Conservation (phyloP, 345 rosid species). For the Arabis hirsuta region DNA sequence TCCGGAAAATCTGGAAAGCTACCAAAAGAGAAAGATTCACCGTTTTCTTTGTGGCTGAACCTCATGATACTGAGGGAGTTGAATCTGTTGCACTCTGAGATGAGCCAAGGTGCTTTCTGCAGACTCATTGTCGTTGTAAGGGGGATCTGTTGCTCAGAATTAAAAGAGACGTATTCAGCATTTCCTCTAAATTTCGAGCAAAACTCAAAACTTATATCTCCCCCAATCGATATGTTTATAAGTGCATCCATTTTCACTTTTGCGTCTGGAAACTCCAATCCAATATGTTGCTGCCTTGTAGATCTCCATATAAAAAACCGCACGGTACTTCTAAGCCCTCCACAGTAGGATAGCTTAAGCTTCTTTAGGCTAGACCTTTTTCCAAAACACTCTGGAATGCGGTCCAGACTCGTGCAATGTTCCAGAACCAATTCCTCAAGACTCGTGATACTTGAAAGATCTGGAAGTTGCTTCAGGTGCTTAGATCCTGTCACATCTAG, state of each 20-base stretch:
- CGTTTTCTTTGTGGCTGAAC: conserved; percentile 10
- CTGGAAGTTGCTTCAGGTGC: conserved; percentile 26
- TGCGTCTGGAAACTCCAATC: conserved; percentile 27
- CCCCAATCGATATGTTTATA: conserved; percentile 27
- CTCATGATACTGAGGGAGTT: conserved; percentile 22
- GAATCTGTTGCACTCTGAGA: conserved; percentile 15
- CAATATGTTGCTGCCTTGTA: conserved; percentile 24
- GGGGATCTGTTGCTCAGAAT: conserved; percentile 21
- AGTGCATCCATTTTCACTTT: conserved; percentile 28
- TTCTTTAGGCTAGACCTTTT: conserved; percentile 7
- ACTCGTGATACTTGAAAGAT: conserved; percentile 18
- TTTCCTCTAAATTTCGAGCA: conserved; percentile 23
- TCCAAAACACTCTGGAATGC: conserved; percentile 19
- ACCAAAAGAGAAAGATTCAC: conserved; percentile 24
- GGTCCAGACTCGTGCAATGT: conserved; percentile 18
- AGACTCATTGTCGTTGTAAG: background rate
- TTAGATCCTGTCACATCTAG: conserved; percentile 27
- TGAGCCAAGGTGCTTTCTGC: conserved; percentile 14
- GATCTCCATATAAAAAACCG: conserved; percentile 14
- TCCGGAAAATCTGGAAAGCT: conserved; percentile 22
- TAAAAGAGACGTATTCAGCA: conserved; percentile 21
- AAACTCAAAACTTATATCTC: conserved; percentile 21
- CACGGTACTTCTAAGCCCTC: conserved; percentile 18
- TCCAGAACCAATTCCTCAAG: conserved; percentile 10
- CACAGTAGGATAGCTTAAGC: conserved; percentile 20